Percentiles rank a stretch among this genome's conserved stretches.
phyloP scores from a whole-genome alignment of 2,329 filamentous ascomycete species.

The Beauveria brongniartii region DNA sequence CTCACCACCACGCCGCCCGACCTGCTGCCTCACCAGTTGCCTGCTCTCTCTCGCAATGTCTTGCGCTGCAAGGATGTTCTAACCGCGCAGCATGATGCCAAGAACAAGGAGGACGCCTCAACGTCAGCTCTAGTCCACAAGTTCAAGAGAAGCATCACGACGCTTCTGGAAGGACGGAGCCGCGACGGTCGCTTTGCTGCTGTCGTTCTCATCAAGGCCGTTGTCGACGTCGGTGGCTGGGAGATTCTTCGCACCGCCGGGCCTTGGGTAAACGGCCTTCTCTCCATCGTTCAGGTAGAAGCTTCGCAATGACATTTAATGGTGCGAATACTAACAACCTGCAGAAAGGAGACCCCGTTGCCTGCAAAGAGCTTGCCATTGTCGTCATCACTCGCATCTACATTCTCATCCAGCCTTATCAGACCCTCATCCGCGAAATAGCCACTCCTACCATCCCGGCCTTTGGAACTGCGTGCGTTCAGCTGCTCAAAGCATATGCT shows the following conservation, averaged over 20 bases:
- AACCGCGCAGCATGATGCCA: conserved; percentile 52
- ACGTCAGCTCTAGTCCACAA: conserved; percentile 69
- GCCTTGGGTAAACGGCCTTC: conserved; percentile 68
- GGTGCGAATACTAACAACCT: conserved; percentile 15
- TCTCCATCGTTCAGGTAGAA: conserved; percentile 64
- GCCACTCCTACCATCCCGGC: conserved; percentile 72
- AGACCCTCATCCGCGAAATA: conserved; percentile 77
- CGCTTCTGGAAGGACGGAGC: conserved; percentile 69
- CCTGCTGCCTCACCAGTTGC: conserved; percentile 66
- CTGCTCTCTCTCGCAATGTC: conserved; percentile 56
- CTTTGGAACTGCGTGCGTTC: conserved; percentile 66
- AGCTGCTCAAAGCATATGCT: conserved; percentile 43
- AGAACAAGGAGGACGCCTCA: conserved; percentile 51
- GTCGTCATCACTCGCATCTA: conserved; percentile 79
- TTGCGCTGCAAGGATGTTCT: conserved; percentile 52
- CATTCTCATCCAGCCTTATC: conserved; percentile 70
- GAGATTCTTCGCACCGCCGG: conserved; percentile 66
- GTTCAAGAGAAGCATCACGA: conserved; percentile 68
- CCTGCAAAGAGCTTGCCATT: conserved; percentile 68
- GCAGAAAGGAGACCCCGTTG: conserved; percentile 68
- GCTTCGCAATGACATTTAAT: not conserved
- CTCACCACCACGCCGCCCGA: conserved; percentile 63
- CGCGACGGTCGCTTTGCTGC: conserved; percentile 70
- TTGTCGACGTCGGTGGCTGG: conserved; percentile 77
- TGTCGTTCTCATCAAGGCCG: conserved; percentile 69